Base-by-base conservation (phyloP, 768 basidiomycete genomes). In the Flagelloscypha sp. region DNA sequence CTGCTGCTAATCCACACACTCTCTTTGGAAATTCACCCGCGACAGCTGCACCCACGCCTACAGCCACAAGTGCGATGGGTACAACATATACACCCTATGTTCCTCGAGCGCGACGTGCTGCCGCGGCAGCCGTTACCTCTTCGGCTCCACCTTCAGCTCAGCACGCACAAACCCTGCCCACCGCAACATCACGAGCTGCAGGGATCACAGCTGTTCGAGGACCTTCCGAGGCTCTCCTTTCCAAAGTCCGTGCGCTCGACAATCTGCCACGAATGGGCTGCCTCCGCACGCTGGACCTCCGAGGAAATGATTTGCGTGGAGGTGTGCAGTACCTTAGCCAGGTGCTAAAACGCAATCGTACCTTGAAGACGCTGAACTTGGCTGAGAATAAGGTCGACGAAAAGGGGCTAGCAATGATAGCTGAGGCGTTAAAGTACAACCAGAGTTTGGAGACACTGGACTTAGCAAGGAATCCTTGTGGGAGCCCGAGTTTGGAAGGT, bases 381-480 rank as follows among this genome's bases (percentile, higher is more conserved):
- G 83, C 85, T 49, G 94, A 98, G 55, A 98, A 98, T 56, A 89
- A 84, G 54, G 73, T 99, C 5, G 94, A 94, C 38, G 73, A 85
- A 1, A 62, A 70, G 7, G 87, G 88, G 35, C 63, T 99, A 7
- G 75, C 81, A 2, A 63, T 70, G 0, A 68, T 99, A 10, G 92
- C 90, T 0, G 94, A 99, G 56, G 84, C 92, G 1, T 56, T 99
- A 84, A 97, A 95, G 80, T 95, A 94, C 52, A 99, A 99, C 50
- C 75, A 84, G 2, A 76, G 79, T 35, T 63, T 99, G 15, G 95
- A 99, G 56, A 98, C 93, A 1, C 72, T 99, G 1, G 95, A 99
- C 55, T 56, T 99, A 33, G 85, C 80, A 52, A 79, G 81, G 48
- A 99, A 98, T 52, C 93, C 93, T 0, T 97, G 94, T 49, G 87